These are phyloP conservation scores for Pouteria glomerata DNA, from an alignment of 148 eudicot species.

Conservation along the genomic window DNA sequence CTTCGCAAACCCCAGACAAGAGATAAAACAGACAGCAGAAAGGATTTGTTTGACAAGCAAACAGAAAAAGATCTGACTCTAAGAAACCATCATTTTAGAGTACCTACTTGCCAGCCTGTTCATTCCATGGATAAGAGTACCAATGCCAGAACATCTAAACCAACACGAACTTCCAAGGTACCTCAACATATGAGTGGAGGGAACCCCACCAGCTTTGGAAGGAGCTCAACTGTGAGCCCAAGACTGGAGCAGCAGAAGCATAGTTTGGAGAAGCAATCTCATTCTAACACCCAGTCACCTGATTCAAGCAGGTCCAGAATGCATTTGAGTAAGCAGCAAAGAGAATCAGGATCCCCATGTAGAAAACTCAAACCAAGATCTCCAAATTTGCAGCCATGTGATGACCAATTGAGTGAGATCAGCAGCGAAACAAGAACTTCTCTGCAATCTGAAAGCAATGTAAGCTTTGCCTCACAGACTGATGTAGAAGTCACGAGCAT, in stretches of 20 bases:
- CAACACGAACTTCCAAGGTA: conserved; percentile 23
- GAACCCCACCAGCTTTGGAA: conserved; percentile 20
- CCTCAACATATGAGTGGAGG: conserved; percentile 24
- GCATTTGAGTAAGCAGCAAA: conserved; percentile 24
- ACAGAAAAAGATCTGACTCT: conserved; percentile 27
- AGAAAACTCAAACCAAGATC: conserved; percentile 27
- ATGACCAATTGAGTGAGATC: conserved; percentile 27
- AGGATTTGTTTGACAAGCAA: conserved; percentile 21
- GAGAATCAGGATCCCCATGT: conserved; percentile 26
- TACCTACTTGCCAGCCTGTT: conserved; percentile 19
- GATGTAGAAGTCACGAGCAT: conserved; percentile 31
- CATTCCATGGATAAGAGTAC: conserved; percentile 23
- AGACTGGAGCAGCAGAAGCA: conserved; percentile 23
- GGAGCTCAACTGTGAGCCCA: too few species aligned
- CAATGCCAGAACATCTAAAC: conserved; percentile 22
- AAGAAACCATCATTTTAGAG: conserved; percentile 21
- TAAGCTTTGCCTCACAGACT: conserved; percentile 30
- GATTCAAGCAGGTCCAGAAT: conserved; percentile 25
- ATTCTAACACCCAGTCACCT: conserved; percentile 16
- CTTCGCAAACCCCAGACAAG: too few species aligned
- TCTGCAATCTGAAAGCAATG: conserved; percentile 36
- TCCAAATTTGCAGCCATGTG: conserved; percentile 14
- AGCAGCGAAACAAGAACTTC: conserved; percentile 26
- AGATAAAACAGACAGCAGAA: conserved; percentile 8
- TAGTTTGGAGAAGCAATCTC: conserved; percentile 15